Conservation (phyloP, 2,329 filamentous ascomycete species). For the Sordariomycetes sp. region DNA sequence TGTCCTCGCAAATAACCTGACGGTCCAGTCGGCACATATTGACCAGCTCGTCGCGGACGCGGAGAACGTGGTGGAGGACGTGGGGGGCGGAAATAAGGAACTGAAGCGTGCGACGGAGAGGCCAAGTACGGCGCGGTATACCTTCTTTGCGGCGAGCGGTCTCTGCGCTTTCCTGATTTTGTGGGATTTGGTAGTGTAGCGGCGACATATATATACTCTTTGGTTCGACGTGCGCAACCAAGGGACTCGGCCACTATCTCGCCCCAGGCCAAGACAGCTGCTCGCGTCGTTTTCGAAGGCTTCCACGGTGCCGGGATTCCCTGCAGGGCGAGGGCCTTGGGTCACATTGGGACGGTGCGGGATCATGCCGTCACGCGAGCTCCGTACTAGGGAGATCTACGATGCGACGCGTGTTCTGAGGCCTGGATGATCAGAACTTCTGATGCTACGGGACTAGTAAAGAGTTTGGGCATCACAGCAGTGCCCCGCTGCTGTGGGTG, state of each 20-base stretch:
- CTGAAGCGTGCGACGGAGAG: conserved; percentile 69
- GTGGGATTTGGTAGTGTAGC: conserved; percentile 59
- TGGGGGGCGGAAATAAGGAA: conserved; percentile 81
- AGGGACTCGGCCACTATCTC: not conserved
- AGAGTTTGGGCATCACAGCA: no score
- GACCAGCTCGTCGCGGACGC: conserved; percentile 80
- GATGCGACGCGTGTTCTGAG: no score
- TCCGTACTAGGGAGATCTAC: no score
- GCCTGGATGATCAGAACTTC: no score
- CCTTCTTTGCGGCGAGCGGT: conserved; percentile 68
- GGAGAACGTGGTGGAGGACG: conserved; percentile 68
- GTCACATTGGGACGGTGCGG: no score
- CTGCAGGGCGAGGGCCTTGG: no score
- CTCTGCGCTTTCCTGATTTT: conserved; percentile 61
- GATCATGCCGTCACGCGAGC: no score
- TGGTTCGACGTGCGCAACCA: not conserved
- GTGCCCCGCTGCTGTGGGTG: no score
- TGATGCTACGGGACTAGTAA: no score
- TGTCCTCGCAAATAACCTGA: conserved; percentile 73
- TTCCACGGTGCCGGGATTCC: no score
- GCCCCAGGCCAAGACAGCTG: not conserved
- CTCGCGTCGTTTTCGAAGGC: not conserved
- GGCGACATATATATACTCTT: not conserved
- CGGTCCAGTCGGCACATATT: conserved; percentile 77
- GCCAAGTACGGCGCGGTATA: conserved; percentile 59